phyloP scores from a whole-genome alignment of 2,329 filamentous ascomycete genomes.

The Pestalotiopsis sp. region DNA sequence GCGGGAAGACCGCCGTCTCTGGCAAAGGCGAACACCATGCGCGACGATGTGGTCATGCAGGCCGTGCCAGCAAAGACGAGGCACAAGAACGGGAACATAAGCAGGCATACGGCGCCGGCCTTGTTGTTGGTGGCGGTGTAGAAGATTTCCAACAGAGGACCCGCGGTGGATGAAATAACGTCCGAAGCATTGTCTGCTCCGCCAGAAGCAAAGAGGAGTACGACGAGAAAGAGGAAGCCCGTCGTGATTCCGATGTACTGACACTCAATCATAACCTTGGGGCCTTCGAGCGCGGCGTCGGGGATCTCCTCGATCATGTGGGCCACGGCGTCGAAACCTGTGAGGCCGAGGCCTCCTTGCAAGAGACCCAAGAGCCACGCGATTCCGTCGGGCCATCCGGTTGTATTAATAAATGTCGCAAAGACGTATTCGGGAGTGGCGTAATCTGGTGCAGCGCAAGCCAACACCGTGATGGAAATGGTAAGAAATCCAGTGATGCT shows the following conservation, averaged over 20 bases:
- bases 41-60: conserved; percentile 67
- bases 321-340: conserved; percentile 55
- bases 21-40: conserved; percentile 71
- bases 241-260: conserved; percentile 65
- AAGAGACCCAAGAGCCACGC: conserved; percentile 57
- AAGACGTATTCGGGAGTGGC: conserved; percentile 68
- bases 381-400: conserved; percentile 70
- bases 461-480: conserved; percentile 70
- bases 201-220: conserved; percentile 65
- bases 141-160: conserved; percentile 64
- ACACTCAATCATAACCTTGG: conserved; percentile 49
- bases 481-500: conserved; percentile 69
- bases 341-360: conserved; percentile 52
- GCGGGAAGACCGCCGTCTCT: conserved; percentile 69
- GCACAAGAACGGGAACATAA: conserved; percentile 68
- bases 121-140: conserved; percentile 63
- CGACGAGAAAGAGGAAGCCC: conserved; percentile 64
- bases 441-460: conserved; percentile 67
- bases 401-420: conserved; percentile 66
- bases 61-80: conserved; percentile 64
- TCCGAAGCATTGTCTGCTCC: conserved; percentile 45
- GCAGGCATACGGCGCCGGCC: conserved; percentile 63
- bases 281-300: conserved; percentile 33
- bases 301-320: conserved; percentile 64
- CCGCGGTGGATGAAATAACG: conserved; percentile 57